Evolutionary conservation across 176 grass and related monocot species (phyloP), one percentile per base, ranked within the genome.

Genomic region (Chrysopogon serrulatus): DNA sequence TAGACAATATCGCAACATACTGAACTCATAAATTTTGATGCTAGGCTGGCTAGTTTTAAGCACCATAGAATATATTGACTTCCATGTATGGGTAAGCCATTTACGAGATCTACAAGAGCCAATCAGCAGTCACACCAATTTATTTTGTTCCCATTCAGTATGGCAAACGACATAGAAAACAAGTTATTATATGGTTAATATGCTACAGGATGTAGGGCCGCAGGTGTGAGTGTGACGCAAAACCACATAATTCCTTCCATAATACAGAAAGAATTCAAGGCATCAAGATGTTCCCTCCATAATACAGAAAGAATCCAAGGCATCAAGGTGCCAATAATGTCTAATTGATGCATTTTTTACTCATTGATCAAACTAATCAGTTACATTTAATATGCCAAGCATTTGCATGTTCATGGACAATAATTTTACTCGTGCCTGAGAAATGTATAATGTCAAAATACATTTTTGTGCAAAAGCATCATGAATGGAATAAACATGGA

Each of bases 1-100:
- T 34, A 90, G 51, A 90, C 19, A 68, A 73, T 43, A 62, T 57
- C 12, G 18, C 19, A 83, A 82, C 64, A 87, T 67, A 69, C 53
- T 78, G 34, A 32, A 41, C 11, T 65, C 15, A 44, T 65, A 54
- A 83, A 64, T 8, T 35, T 64, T 65, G 49, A 81, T 67, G 80
- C 14, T 51, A 23, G 28, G 35, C 53, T 68, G 34, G 40, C 41
- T 54, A 59, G 3, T 35, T 83, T 76, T 40, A 43, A 80, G 17
- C 21, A 74, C 8, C 34, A 54, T 45, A 23, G 61, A 83, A 76
- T 61, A 65, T 65, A 70, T 17, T 68, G 68, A n/a, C 31, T 45
- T 30, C 21, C 43, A 75, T 32, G 39, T 81, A 67, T 34, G 28
- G 89, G 43, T 57, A 76, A 84, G 37, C 32, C 39, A 70, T 47